Conservation (phyloP, 2,329 filamentous ascomycete species). For the Plenodomus biglobosus region DNA sequence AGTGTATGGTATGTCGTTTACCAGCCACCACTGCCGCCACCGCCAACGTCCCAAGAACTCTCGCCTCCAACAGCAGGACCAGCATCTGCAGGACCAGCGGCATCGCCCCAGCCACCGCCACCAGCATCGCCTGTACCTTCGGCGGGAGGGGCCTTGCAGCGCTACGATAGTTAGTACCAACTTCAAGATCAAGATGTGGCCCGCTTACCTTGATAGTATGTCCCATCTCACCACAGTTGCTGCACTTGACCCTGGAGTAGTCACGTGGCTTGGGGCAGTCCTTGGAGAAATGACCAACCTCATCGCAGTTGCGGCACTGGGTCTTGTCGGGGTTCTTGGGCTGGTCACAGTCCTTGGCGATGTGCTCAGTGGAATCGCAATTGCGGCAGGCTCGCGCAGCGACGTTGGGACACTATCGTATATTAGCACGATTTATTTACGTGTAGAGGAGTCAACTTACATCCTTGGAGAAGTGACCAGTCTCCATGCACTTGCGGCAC, state of each 20-base stretch:
- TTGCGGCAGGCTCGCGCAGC: slow-evolving; percentile 40
- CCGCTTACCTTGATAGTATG: slow-evolving; percentile 36
- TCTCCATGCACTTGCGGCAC: slow-evolving; percentile 65
- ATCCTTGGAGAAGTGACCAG: slow-evolving; percentile 42
- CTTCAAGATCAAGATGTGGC: background rate
- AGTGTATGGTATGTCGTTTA: slow-evolving; percentile 1
- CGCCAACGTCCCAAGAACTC: slow-evolving; percentile 16
- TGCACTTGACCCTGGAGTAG: slow-evolving; percentile 51
- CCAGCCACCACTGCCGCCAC: slow-evolving; percentile 13
- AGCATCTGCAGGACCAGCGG: slow-evolving; percentile 10
- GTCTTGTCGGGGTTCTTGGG: slow-evolving; percentile 44
- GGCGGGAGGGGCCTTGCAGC: slow-evolving; percentile 34
- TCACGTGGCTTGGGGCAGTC: slow-evolving; percentile 62
- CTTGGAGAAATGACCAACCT: slow-evolving; percentile 61
- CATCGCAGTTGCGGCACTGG: slow-evolving; percentile 63
- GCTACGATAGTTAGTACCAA: slow-evolving; percentile 22
- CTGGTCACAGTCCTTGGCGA: slow-evolving; percentile 42
- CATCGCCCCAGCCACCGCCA: slow-evolving; percentile 16
- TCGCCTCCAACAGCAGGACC: slow-evolving; percentile 18
- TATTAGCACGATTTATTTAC: slow-evolving; percentile 15
- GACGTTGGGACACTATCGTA: slow-evolving; percentile 34
- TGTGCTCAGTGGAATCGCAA: slow-evolving; percentile 42
- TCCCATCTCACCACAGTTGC: slow-evolving; percentile 49
- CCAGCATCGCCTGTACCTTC: slow-evolving; percentile 19
- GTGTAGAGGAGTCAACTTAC: slow-evolving; percentile 13